Percentiles rank a stretch among this genome's conserved stretches.
phyloP scores from a whole-genome alignment of 2,329 filamentous ascomycete genomes.

The Alternaria hordeiaustralica region DNA sequence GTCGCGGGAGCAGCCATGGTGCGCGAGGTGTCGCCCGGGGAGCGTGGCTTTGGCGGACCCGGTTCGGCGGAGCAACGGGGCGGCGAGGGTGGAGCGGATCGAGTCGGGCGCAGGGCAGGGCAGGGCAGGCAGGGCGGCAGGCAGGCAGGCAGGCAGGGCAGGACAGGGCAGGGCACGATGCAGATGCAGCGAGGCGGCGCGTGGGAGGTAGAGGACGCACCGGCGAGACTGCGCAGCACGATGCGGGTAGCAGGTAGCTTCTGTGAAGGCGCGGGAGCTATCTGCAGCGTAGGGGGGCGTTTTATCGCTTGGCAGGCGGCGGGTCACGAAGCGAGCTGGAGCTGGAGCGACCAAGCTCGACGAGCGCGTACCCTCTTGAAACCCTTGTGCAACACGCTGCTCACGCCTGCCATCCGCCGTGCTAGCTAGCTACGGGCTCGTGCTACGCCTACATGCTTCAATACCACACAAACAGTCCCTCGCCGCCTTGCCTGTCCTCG shows the following conservation, averaged over 20 bases:
- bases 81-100: slow-evolving; percentile 16
- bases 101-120: slow-evolving; percentile 8
- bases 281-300: slow-evolving; percentile 43
- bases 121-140: neutral
- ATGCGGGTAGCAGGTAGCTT: slow-evolving; percentile 30
- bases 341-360: slow-evolving; percentile 11
- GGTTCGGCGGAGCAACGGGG: slow-evolving; percentile 31
- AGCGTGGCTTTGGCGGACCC: slow-evolving; percentile 30
- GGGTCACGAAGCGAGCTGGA: slow-evolving; percentile 41
- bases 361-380: slow-evolving; percentile 37
- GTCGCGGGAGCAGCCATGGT: slow-evolving; percentile 81
- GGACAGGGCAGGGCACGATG: slow-evolving; percentile 1
- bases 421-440: slow-evolving; percentile 6
- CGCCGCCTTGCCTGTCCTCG: slow-evolving; percentile 34
- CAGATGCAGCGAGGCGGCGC: slow-evolving; percentile 11
- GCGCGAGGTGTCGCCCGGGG: slow-evolving; percentile 30
- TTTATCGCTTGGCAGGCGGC: slow-evolving; percentile 46
- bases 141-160: neutral
- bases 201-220: slow-evolving; percentile 18
- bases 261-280: slow-evolving; percentile 32
- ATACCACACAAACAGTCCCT: slow-evolving; percentile 43
- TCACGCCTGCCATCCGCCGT: slow-evolving; percentile 27
- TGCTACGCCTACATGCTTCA: slow-evolving; percentile 16
- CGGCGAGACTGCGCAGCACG: slow-evolving; percentile 21
- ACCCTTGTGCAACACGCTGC: slow-evolving; percentile 34